phyloP scores from a whole-genome alignment of 441 rosid species.

The Viola pubescens region DNA sequence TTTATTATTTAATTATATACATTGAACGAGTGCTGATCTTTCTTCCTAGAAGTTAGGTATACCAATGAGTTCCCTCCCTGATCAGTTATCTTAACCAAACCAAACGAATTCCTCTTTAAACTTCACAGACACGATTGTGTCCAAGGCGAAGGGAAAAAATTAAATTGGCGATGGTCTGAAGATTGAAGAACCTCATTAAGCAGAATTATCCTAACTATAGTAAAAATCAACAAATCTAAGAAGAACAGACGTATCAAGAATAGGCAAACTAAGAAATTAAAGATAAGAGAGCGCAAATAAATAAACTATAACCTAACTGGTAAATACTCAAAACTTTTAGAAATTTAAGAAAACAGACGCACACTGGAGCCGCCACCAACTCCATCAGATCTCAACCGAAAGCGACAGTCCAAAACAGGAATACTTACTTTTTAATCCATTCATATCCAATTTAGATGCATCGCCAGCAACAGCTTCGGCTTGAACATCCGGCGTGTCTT shows the following conservation, averaged over 20 bases:
- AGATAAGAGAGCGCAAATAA: background rate
- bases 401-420: background rate
- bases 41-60: background rate
- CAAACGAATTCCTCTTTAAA: background rate
- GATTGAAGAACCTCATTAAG: too few species aligned
- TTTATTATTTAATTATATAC: background rate
- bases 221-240: background rate
- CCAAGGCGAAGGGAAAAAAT: background rate
- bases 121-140: background rate
- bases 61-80: background rate
- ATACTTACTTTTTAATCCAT: slow-evolving; percentile 42
- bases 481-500: slow-evolving; percentile 13
- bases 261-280: background rate
- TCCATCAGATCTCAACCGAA: slow-evolving; percentile 16
- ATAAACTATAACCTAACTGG: background rate
- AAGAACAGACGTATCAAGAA: background rate
- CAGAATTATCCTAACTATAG: too few species aligned
- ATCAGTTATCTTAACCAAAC: background rate
- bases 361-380: background rate
- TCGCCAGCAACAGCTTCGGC: slow-evolving; percentile 18
- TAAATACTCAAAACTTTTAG: slow-evolving; percentile 1
- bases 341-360: background rate
- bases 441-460: slow-evolving; percentile 16
- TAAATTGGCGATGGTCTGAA: too few species aligned
- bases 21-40: background rate